Base-by-base conservation (phyloP, 2,329 filamentous ascomycete genomes). In the Ophiosphaerella herpotricha region DNA sequence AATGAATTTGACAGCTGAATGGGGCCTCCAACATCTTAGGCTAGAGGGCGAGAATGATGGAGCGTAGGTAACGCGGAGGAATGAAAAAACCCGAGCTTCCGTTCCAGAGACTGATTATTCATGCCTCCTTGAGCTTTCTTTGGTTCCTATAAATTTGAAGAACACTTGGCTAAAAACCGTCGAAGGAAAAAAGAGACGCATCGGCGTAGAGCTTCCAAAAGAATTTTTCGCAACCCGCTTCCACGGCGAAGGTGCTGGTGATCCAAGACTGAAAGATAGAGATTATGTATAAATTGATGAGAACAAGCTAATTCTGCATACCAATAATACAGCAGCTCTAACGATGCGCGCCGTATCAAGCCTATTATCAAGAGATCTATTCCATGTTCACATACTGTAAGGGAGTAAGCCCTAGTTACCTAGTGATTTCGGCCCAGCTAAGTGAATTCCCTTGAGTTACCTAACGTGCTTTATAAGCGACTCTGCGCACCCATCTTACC, bases 81-180 rank as follows among this genome's bases (percentile, higher is more conserved):
- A 43, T 43, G 40, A 43, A 11, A 43, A 43, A 12, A 43, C 36
- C 12, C 40, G 40, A 43, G 8, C 40, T 24, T 43, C 40, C 5
- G 31, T 34, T 43, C 40, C 40, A 35, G 1, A 7, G 8, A 5
- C n/a, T 16, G 29, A 29, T 21, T n/a, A 43, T 21, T 35, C 29
- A 13, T 43, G 40, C 12, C 40, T 43, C 7, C 13, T 43, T 13
- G 40, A 43, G 23, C 29, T 35, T 35, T 4, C 3, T 21, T 24
- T 9, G 13, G 23, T 11, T n/a, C 4, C 29, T 32, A 34, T 43
- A 8, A 43, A 43, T 32, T n/a, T 43, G 3, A 35, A 35, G 14
- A n/a, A 43, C 1, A 43, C 40, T 11, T 43, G 40, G 29, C 18
- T 23, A 13, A 6, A 7, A 2, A 43, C 26, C 26, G 40, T 43